These are phyloP conservation scores for Lasiodiplodia citricola DNA, from an alignment of 2,329 filamentous ascomycete genomes.

Conservation along the genomic window DNA sequence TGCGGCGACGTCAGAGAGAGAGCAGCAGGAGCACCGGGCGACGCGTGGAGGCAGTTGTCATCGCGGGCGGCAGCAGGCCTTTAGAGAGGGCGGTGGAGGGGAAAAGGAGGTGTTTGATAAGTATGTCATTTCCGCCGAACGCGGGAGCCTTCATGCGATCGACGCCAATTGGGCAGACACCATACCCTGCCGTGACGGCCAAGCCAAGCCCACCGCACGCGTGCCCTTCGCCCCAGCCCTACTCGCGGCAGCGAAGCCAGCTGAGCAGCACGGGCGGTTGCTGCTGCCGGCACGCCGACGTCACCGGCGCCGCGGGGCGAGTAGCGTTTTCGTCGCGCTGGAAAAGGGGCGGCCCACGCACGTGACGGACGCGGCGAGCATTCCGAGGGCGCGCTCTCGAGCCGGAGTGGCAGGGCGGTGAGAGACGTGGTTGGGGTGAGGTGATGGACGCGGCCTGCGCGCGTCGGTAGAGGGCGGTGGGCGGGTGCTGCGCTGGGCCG, in stretches of 20 bases:
- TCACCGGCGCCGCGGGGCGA: background rate
- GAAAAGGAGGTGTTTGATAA: slow-evolving; percentile 37
- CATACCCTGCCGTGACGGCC: background rate
- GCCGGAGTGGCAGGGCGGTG: background rate
- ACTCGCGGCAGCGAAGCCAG: background rate
- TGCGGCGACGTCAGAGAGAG: slow-evolving; percentile 21
- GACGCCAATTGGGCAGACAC: slow-evolving; percentile 15
- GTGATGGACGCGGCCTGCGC: background rate
- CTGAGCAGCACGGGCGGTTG: background rate
- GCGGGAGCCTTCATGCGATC: slow-evolving; percentile 25
- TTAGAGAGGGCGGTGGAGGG: slow-evolving; percentile 27
- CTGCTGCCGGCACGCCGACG: background rate
- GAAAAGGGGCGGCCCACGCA: background rate
- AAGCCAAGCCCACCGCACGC: slow-evolving; percentile 13
- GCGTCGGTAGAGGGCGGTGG: background rate
- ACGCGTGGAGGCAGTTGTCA: slow-evolving; percentile 22
- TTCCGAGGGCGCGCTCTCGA: slow-evolving; percentile 5
- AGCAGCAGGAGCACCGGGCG: slow-evolving; percentile 26
- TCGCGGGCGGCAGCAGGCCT: slow-evolving; percentile 18
- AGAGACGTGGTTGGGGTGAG: slow-evolving; percentile 7
- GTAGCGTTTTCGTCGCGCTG: background rate
- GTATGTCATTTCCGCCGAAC: slow-evolving; percentile 24
- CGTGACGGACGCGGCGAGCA: slow-evolving; percentile 11
- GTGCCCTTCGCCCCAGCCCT: slow-evolving; percentile 9
- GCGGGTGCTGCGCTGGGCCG: background rate